Conservation (phyloP, 305 asterid genomes). For the Rubia balearica region DNA sequence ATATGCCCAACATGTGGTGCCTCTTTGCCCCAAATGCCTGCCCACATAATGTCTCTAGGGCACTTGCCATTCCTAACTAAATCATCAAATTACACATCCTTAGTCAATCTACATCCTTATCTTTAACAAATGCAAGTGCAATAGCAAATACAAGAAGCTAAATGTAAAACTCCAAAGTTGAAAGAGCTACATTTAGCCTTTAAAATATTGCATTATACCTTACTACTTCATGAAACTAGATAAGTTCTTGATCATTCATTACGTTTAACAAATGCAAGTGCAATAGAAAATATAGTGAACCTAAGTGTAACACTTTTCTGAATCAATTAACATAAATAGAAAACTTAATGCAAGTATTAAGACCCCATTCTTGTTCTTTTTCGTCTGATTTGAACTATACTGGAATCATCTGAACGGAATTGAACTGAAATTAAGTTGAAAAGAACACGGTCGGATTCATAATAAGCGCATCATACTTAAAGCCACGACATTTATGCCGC, state of each 20-base stretch:
- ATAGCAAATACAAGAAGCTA: too few relatives aligned
- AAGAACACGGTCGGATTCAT: too few relatives aligned
- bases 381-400: too few relatives aligned
- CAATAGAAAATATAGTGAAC: too few relatives aligned
- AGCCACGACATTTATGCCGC: too few relatives aligned
- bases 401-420: too few relatives aligned
- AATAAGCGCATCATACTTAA: too few relatives aligned
- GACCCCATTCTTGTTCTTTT: neutral
- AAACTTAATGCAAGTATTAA: neutral
- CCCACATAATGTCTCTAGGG: conserved; percentile 33
- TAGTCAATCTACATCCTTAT: too few relatives aligned
- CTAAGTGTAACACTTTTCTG: neutral
- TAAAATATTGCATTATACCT: too few relatives aligned
- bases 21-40: conserved; percentile 38
- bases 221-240: too few relatives aligned
- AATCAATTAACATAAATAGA: neutral
- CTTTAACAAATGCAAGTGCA: neutral
- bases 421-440: too few relatives aligned
- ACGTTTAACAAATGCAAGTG: neutral
- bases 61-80: conserved; percentile 40
- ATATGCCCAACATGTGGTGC: conserved; percentile 9
- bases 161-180: neutral
- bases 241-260: too few relatives aligned
- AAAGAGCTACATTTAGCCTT: neutral
- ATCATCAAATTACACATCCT: neutral